These are phyloP conservation scores for Claviceps sp. DNA, from an alignment of 2,329 filamentous ascomycete genomes.

Conservation along the genomic window DNA sequence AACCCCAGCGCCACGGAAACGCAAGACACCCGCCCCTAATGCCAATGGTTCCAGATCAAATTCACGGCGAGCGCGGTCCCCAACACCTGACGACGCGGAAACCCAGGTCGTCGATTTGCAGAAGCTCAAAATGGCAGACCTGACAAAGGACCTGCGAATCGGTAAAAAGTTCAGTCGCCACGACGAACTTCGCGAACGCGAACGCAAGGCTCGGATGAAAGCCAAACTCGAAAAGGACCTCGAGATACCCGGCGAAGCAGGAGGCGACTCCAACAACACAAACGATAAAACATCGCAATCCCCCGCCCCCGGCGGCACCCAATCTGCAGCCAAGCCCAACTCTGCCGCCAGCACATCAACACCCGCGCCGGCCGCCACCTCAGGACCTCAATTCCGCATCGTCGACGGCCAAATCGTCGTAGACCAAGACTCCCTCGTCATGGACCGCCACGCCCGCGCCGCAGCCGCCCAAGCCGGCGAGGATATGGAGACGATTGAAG, in stretches of 20 bases:
- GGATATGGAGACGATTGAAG: conserved; percentile 52
- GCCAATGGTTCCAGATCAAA: conserved; percentile 11
- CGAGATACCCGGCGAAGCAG: conserved; percentile 12
- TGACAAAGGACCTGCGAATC: conserved; percentile 55
- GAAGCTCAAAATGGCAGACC: conserved; percentile 56
- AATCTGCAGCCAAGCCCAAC: conserved; percentile 5
- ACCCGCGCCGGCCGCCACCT: conserved; percentile 11
- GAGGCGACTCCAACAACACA: conserved; percentile 5
- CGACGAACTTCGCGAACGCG: conserved; percentile 56
- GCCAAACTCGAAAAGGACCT: conserved; percentile 16
- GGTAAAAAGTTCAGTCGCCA: conserved; percentile 66
- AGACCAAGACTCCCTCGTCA: conserved; percentile 51
- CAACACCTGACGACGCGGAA: conserved; percentile 52
- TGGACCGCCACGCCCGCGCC: conserved; percentile 55
- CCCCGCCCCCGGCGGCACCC: conserved; percentile 4
- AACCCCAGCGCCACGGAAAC: conserved; percentile 14
- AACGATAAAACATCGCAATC: conserved; percentile 7
- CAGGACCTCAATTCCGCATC: conserved; percentile 45
- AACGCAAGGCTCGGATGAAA: conserved; percentile 31
- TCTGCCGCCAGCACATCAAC: conserved; percentile 3
- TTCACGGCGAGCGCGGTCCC: conserved; percentile 27
- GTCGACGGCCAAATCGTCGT: conserved; percentile 62
- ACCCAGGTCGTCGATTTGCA: conserved; percentile 49
- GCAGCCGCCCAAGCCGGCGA: conserved; percentile 33
- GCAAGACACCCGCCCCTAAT: conserved; percentile 13